Percentiles rank a stretch among this genome's conserved stretches.
These are phyloP conservation scores for Pythium insidiosum DNA, from an alignment of 352 stramenopile species.

Conservation along the genomic window DNA sequence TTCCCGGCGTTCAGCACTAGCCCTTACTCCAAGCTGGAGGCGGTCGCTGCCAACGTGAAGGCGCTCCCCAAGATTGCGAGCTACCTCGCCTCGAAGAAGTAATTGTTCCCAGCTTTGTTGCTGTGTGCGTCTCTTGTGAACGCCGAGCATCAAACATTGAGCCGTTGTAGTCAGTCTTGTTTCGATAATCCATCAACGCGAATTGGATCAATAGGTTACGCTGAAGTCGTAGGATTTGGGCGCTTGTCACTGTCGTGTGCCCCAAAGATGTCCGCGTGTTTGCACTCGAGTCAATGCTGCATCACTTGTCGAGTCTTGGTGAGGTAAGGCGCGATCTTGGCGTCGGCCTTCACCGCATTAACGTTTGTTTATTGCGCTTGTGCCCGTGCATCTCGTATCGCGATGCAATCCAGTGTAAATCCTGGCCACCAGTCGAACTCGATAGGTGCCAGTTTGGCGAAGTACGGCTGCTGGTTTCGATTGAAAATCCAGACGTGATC, in stretches of 20 bases:
- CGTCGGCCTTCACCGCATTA: conserved; percentile 21
- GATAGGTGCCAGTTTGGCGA: conserved; percentile 13
- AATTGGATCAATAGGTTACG: no score
- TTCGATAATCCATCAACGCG: no score
- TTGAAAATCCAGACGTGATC: conserved; percentile 20
- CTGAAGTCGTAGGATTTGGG: no score
- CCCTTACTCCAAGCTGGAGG: conserved; percentile 35
- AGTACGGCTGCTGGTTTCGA: conserved; percentile 8
- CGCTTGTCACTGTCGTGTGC: no score
- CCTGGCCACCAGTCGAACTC: conserved; percentile 23
- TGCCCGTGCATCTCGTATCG: conserved; percentile 7
- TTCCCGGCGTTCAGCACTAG: conserved; percentile 25
- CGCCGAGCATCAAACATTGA: no score
- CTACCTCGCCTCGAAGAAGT: conserved; percentile 22
- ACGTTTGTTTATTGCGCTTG: no score
- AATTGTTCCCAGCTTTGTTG: conserved; percentile 3
- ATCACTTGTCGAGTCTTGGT: no score
- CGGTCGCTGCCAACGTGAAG: conserved; percentile 23
- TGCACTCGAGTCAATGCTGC: no score
- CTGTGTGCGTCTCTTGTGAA: neutral
- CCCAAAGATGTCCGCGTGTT: no score
- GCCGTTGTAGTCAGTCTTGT: no score
- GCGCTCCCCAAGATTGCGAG: conserved; percentile 23
- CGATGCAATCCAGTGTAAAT: conserved; percentile 20
- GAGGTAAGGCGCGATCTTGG: conserved; percentile 24